Base-by-base conservation (phyloP, 2,329 filamentous ascomycete species). In the Colletotrichum filicis region DNA sequence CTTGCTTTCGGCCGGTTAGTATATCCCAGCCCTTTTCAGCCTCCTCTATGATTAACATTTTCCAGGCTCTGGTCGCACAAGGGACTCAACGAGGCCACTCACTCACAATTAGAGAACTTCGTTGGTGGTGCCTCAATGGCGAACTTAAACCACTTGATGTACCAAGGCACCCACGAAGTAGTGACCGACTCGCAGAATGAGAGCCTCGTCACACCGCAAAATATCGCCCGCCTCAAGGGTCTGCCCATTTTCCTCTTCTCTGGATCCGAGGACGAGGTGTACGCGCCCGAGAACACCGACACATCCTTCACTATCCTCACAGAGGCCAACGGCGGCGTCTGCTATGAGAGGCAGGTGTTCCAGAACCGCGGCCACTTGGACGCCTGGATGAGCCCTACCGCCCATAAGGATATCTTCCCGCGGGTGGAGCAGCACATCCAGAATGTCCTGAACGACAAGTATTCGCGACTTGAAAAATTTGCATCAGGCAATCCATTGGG, bases 1-100 rank as follows among this genome's bases (percentile, higher is more conserved):
- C 82, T 93, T 22, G 86, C 89, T 9, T 92, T 92, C 75, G 91
- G 91, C 42, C 87, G 89, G 75, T 89, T 85, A 72, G 68, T 63
- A 16, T 5, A 11, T 8, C 1, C 9, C 4, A 9, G 7, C n/a
- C 7, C 1, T 4, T 37, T 6, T 12, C 7, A 12, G 12, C 14
- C 11, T 32, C 2, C 1, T 22, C 19, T 16, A 19, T 22, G 1
- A n/a, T 53, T 65, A 26, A 60, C n/a, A 11, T 19, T n/a, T 1
- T 8, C 4, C 19, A 74, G 71, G 11, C 71, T 74, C 79, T 93
- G 90, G 90, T 90, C 87, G 75, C 91, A 93, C 79, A 79, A 77
- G 3, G 92, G 92, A 77, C 85, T 93, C 26, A 92, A 92, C 80
- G 89, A 89, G 80, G 89, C 87, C 3, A 93, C 91, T 1, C 91